Evolutionary conservation across 768 basidiomycete genomes (phyloP), one percentile per base, ranked within the genome.

Genomic region (Lyophyllum semitale): DNA sequence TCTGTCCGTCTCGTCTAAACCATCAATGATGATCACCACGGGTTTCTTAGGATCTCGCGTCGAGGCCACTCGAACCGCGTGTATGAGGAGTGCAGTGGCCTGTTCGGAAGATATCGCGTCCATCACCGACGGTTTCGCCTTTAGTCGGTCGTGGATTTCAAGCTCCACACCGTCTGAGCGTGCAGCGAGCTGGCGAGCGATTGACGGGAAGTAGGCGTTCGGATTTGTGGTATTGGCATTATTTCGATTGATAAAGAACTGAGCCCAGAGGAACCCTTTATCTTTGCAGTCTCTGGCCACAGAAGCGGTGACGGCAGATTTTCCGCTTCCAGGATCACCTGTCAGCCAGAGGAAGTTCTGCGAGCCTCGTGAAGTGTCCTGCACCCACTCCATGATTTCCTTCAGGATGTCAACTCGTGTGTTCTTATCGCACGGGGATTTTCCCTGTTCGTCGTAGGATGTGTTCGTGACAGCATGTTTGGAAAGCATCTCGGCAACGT

Each of bases 181-280:
- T 23, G 48, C 27, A 0, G 55, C 52, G 22, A 61, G 37, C 25
- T 63, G 59, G 29, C 55, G 55, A 26, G 58, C 63, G 27, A 61
- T 61, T 18, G 63, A 57, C 2, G 60, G 63, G 37, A 61, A 61
- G 33, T 59, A 64, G 2, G 49, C 25, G 11, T 32, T 51, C 18
- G 59, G 59, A 27, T 63, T 48, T 8, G 55, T 61, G 0, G 60
- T 61, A 22, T 48, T 22, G 1, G 17, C 53, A 23, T 49, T 50
- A 30, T 60, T 63, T 2, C 59, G 59, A 35, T 60, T 60, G 51
- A 63, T n/a, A n/a, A n/a, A n/a, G n/a, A n/a, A n/a, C n/a, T n/a
- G n/a, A 0, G 57, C 56, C 62, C 59, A 61, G 1, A 63, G 45
- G 9, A 46, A 53, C 3, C 40, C 44, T 2, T 35, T 22, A 17